These are phyloP conservation scores for Cercospora zeae-maydis DNA, from an alignment of 2,329 filamentous ascomycete genomes.

Conservation along the genomic window DNA sequence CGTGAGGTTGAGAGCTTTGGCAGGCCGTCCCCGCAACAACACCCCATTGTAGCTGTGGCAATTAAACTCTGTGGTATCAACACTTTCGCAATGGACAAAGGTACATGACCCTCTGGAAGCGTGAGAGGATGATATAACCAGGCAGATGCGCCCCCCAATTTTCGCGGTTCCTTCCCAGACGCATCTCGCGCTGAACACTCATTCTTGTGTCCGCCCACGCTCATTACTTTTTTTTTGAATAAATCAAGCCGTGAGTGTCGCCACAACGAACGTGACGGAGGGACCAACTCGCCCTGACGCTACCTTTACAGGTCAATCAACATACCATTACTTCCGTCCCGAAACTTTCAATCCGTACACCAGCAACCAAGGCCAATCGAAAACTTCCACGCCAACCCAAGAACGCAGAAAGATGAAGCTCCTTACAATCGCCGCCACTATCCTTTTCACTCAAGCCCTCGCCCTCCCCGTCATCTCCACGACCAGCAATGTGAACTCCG, in stretches of 20 bases:
- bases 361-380: no score
- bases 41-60: neutral
- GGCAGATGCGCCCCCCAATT: neutral
- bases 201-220: neutral
- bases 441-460: neutral
- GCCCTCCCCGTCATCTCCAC: neutral
- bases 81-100: neutral
- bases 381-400: neutral
- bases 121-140: neutral
- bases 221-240: neutral
- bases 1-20: neutral
- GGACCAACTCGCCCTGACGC: neutral
- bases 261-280: neutral
- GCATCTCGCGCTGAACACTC: neutral
- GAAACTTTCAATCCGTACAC: no score
- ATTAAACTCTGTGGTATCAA: neutral
- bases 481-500: no score
- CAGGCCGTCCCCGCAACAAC: neutral
- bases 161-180: neutral
- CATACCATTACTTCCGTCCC: neutral
- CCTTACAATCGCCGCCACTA: neutral
- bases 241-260: neutral
- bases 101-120: neutral
- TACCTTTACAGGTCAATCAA: neutral
- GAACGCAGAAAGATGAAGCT: neutral